Percentiles rank a stretch among this genome's conserved stretches.
Evolutionary conservation across 345 rosid genomes (phyloP).

Genomic region (Salix dunnii): DNA sequence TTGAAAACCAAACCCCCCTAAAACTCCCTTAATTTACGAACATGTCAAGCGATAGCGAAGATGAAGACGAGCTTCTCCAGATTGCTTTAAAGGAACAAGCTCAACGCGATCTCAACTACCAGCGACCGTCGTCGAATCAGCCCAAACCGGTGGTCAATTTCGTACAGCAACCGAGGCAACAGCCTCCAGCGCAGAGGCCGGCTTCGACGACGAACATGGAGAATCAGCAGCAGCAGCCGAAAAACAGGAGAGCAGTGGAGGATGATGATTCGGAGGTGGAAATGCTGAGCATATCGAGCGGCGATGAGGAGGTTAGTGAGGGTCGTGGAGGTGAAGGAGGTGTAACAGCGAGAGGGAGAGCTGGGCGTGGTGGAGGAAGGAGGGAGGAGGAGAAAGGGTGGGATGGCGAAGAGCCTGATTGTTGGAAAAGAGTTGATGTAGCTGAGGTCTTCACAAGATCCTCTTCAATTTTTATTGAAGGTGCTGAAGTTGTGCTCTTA

Average conservation of each 20-base stretch:
- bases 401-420: constrained; percentile 93
- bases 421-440: constrained; percentile 92
- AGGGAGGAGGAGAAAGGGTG: constrained; percentile 63
- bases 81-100: constrained; percentile 91
- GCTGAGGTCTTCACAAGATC: constrained; percentile 50
- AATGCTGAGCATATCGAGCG: constrained; percentile 96
- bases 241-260: constrained; percentile 39
- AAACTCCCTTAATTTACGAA: constrained; percentile 10
- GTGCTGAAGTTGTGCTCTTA: constrained; percentile 15
- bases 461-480: background rate
- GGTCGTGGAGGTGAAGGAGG: constrained; percentile 35
- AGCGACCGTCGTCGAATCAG: constrained; percentile 38
- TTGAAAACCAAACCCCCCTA: background rate
- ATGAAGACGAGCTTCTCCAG: constrained; percentile 97
- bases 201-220: constrained; percentile 14
- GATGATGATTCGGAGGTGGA: constrained; percentile 97
- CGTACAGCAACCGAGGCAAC: constrained; percentile 59
- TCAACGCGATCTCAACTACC: constrained; percentile 66
- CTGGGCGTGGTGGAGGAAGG: constrained; percentile 30
- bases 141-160: constrained; percentile 65
- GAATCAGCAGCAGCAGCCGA: constrained; percentile 9
- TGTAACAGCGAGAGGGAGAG: constrained; percentile 25
- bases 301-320: constrained; percentile 71
- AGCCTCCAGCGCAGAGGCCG: constrained; percentile 14
- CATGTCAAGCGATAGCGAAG: constrained; percentile 88